Base-by-base conservation (phyloP, 2,329 filamentous ascomycete species). In the Paraphaeosphaeria sporulosa region DNA sequence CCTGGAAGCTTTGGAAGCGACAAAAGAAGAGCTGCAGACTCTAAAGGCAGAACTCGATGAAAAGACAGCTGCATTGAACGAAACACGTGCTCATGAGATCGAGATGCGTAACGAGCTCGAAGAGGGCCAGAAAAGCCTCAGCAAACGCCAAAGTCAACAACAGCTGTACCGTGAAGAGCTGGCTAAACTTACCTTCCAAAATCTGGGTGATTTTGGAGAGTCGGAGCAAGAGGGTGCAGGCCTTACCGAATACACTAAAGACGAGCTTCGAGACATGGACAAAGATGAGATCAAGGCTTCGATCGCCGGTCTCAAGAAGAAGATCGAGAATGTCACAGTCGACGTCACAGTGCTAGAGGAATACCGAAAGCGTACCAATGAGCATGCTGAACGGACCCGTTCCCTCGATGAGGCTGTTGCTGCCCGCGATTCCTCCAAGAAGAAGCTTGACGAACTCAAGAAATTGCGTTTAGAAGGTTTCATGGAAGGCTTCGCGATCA, bases 21-120 rank as follows among this genome's bases (percentile, higher is more conserved):
- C 92, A 81, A 96, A 93, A 78, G 87, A 90, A 67, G 91, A 95
- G 74, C 85, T 99, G 3, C 85, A 89, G 49, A 83, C 86, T 10
- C 79, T 98, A 58, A 99, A 98, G 80, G 82, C 86, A 4, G 92
- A 97, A 70, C 85, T 98, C 12, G 94, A 99, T 66, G 89, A 91
- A 69, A 96, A 94, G 83, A 90, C 88, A 1, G 82, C 89, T 0
- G 93, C 96, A 75, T 85, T 98, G 58, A 97, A 98, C 73, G 90
- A 93, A 72, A 96, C 91, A 0, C 88, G 94, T 10, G 94, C 93
- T 0, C 83, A 90, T 3, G 95, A 99, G 78, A 97, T 99, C 62
- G 95, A 99, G 79, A 97, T 98, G 93, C 91, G 92, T 64, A 98
- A 98, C 80, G 96, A 96, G 81, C 89, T 99, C 1, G 95, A 98